A percentile compares a stretch with the other conserved stretches of the same genome.
These are phyloP conservation scores for Symmetrospora coprosmae DNA, from an alignment of 768 basidiomycete genomes.

Conservation along the genomic window DNA sequence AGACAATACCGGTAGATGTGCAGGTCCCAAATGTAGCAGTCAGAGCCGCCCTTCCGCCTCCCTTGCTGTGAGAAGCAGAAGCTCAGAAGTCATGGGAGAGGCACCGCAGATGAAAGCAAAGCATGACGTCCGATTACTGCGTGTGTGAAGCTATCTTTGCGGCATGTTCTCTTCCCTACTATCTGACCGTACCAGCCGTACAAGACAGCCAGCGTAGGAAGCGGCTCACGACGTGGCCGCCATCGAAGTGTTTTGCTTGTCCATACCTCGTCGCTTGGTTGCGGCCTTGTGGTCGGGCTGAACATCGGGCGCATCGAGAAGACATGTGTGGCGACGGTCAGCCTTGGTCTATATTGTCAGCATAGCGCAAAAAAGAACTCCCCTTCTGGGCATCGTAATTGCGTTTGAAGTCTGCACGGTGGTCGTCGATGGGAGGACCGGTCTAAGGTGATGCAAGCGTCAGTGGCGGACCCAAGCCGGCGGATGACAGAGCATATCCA, in stretches of 20 bases:
- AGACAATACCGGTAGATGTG: neutral
- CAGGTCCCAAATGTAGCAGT: neutral
- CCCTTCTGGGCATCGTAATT: slow-evolving; percentile 5
- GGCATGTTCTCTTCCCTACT: too few species aligned
- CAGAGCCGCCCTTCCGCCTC: too few species aligned
- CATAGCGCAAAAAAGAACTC: neutral
- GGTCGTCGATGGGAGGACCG: slow-evolving; percentile 13
- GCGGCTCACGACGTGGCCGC: too few species aligned
- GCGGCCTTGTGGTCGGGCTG: slow-evolving; percentile 13
- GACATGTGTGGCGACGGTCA: neutral
- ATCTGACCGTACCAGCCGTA: too few species aligned
- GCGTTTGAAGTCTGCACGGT: neutral
- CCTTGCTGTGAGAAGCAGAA: too few species aligned
- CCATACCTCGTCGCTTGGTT: neutral
- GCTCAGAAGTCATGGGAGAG: too few species aligned
- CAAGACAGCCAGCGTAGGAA: too few species aligned
- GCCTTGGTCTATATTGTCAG: neutral
- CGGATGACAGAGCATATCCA: neutral
- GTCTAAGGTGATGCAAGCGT: slow-evolving; percentile 3
- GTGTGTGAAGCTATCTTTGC: too few species aligned
- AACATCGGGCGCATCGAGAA: too few species aligned
- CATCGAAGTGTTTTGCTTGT: too few species aligned
- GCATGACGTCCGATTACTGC: too few species aligned
- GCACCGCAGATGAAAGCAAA: too few species aligned
- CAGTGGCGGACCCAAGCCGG: neutral